Percentiles rank a stretch among this genome's conserved stretches.
Evolutionary conservation across 2,329 filamentous ascomycete genomes (phyloP).

Genomic region (Nothophaeocryptopus gaeumannii): DNA sequence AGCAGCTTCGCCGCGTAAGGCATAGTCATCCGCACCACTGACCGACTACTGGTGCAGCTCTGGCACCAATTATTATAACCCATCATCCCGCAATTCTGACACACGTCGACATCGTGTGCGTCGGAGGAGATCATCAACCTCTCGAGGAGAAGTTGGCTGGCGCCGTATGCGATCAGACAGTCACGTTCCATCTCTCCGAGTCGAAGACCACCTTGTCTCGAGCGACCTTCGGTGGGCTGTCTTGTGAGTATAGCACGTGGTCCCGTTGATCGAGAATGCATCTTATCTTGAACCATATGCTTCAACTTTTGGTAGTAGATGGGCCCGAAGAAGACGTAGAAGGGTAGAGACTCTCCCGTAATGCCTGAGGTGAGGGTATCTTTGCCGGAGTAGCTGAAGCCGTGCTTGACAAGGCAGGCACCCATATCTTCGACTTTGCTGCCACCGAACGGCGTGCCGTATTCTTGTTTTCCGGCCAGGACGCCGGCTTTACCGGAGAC

Average conservation of each 20-base stretch:
- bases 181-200: constrained; percentile 99
- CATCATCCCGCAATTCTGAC: constrained; percentile 90
- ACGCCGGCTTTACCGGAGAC: constrained; percentile 92
- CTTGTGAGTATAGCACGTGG: constrained; percentile 88
- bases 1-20: constrained; percentile 95
- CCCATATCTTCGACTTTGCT: constrained; percentile 88
- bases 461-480: constrained; percentile 78
- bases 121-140: constrained; percentile 93
- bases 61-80: constrained; percentile 94
- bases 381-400: constrained; percentile 95
- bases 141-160: constrained; percentile 86
- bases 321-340: constrained; percentile 96
- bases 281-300: constrained; percentile 99
- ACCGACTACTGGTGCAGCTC: constrained; percentile 79
- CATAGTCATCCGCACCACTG: constrained; percentile 90
- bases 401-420: constrained; percentile 75
- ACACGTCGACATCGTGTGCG: constrained; percentile 87
- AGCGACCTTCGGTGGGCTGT: constrained; percentile 93
- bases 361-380: constrained; percentile 95
- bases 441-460: constrained; percentile 83
- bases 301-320: constrained; percentile 99
- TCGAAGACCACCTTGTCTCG: constrained; percentile 84
- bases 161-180: constrained; percentile 95
- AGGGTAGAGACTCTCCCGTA: constrained; percentile 88
- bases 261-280: constrained; percentile 91